Conservation (phyloP, 2,329 filamentous ascomycete genomes). For the Penicillium sp. region DNA sequence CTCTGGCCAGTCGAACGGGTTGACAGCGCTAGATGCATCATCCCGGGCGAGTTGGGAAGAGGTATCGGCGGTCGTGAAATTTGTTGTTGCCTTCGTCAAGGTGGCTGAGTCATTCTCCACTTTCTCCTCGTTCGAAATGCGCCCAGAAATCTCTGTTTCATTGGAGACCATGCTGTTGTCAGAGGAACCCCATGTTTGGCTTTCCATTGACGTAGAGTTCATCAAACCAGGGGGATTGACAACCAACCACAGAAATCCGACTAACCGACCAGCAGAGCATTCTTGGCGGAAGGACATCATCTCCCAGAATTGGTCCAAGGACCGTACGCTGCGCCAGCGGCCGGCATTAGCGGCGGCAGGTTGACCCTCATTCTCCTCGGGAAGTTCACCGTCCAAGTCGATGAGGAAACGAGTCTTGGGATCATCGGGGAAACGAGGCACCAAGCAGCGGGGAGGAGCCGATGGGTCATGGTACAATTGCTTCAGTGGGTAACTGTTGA, state of each 20-base stretch:
- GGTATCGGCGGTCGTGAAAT: neutral
- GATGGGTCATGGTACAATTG: slow-evolving; percentile 68
- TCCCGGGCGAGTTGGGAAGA: neutral
- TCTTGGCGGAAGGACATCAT: slow-evolving; percentile 97
- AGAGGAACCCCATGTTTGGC: slow-evolving; percentile 16
- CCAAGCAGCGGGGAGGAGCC: slow-evolving; percentile 76
- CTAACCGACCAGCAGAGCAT: slow-evolving; percentile 86
- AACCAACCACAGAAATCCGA: slow-evolving; percentile 93
- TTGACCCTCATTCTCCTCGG: slow-evolving; percentile 33
- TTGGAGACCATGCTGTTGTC: neutral
- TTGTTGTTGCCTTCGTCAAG: neutral
- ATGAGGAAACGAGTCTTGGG: slow-evolving; percentile 87
- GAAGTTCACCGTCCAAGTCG: slow-evolving; percentile 82
- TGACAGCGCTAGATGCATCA: slow-evolving; percentile 14
- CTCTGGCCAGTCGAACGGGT: slow-evolving; percentile 38
- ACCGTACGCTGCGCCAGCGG: slow-evolving; percentile 79
- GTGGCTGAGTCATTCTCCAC: neutral
- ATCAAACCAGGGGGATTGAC: slow-evolving; percentile 61
- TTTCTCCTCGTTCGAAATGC: neutral
- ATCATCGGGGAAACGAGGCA: slow-evolving; percentile 91
- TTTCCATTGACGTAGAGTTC: slow-evolving; percentile 38
- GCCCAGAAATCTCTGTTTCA: neutral
- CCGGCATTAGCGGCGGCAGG: slow-evolving; percentile 54
- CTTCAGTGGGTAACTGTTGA: slow-evolving; percentile 68
- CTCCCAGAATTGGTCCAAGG: slow-evolving; percentile 94